Base-by-base conservation (phyloP, 2,329 filamentous ascomycete species). In the Claviceps africana region DNA sequence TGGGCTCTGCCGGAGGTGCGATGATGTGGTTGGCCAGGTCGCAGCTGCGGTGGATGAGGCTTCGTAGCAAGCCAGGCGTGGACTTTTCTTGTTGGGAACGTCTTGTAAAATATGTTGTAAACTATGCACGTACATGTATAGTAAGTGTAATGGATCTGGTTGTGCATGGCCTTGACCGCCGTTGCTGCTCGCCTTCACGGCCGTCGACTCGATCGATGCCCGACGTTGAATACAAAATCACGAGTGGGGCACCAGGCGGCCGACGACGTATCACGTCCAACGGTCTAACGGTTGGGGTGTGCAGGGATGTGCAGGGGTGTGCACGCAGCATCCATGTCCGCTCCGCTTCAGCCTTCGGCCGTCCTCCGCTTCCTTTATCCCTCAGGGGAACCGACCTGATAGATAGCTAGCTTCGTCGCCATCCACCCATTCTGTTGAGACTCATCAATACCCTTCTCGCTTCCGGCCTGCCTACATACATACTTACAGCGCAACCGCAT, bases 1-100 rank as follows among this genome's bases (percentile, higher is more conserved):
- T 19, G 66, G 71, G 40, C 69, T 95, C 19, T 97, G 91, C 66
- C 68, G 67, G 48, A 74, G 88, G 62, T 97, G 91, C 65, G 80
- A 83, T 31, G 76, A 79, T 13, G 79, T 84, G 37, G 76, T 91
- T 39, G 53, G 56, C 40, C 54, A 58, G 44, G 47, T 44, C 43
- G 55, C 49, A 50, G 52, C 55, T 35, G 50, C 50, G 31, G 53
- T 39, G 50, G 53, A 2, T 54, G 35, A 2, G 47, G 17, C 2
- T 21, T 13, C 30, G 30, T 22, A 47, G 45, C 30, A 11, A 21
- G n/a, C 45, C 19, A 7, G 25, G 35, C 3, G 15, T 25, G 9
- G 4, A 17, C 15, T 44, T 44, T 10, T 44, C 11, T 25, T 43
- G 8, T 25, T 44, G 21, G 21, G 25, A 8, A 42, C 3, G n/a